Evolutionary conservation across 306 rosid species (phyloP).

Genomic region (Citrullus amarus): DNA sequence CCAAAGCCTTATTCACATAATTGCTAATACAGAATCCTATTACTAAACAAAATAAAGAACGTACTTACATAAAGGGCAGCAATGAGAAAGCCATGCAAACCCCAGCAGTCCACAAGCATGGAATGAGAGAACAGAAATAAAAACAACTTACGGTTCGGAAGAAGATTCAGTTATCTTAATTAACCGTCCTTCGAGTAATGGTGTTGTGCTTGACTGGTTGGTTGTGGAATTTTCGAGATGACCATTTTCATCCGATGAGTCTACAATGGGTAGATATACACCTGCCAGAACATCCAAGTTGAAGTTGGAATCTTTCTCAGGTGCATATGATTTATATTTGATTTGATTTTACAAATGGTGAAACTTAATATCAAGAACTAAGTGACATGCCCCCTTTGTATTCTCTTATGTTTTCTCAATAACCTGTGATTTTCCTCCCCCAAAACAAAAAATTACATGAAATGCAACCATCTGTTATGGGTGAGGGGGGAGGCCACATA

Average conservation of each 20-base stretch:
- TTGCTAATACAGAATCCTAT: not conserved
- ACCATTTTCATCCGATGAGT: conserved; percentile 45
- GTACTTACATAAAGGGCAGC: not conserved
- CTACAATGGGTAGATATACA: conserved; percentile 43
- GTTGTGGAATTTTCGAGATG: conserved; percentile 11
- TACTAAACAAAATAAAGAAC: not conserved
- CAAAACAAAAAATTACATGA: not conserved
- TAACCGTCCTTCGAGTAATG: conserved; percentile 37
- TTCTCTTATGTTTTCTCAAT: not conserved
- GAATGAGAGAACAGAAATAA: not conserved
- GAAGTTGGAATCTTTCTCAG: not conserved
- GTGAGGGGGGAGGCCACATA: not conserved
- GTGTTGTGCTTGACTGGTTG: conserved; percentile 32
- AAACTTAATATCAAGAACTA: not conserved
- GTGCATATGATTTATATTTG: not conserved
- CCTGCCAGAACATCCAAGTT: conserved; percentile 28
- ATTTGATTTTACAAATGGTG: not conserved
- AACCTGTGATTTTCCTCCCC: not conserved
- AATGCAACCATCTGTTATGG: not conserved
- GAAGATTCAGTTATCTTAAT: conserved; percentile 23
- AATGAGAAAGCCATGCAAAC: not conserved
- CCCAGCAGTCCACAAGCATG: not conserved
- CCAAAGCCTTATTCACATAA: not conserved
- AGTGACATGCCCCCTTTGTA: not conserved
- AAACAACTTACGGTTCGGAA: conserved; percentile 15